These are phyloP conservation scores for Paxillus rubicundulus DNA, from an alignment of 768 basidiomycete species.

Conservation along the genomic window DNA sequence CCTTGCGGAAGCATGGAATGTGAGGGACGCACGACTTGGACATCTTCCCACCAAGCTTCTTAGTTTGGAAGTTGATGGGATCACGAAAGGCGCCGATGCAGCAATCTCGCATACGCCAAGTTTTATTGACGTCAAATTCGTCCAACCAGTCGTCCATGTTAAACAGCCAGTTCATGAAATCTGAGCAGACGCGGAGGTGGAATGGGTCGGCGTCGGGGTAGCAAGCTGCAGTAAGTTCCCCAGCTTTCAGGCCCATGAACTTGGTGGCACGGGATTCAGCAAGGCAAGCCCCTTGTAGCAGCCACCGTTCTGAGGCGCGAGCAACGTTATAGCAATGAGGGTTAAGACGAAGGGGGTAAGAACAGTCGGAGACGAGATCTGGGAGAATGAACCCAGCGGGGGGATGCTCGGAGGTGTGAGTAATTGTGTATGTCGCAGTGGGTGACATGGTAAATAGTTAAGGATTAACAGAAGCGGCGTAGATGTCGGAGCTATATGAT, in stretches of 20 bases:
- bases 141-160: slow-evolving; percentile 44
- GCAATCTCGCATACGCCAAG: slow-evolving; percentile 29
- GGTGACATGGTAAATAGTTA: slow-evolving; percentile 21
- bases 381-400: slow-evolving; percentile 35
- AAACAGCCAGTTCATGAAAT: slow-evolving; percentile 57
- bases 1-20: neutral
- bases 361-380: slow-evolving; percentile 40
- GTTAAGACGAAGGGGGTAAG: slow-evolving; percentile 36
- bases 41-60: slow-evolving; percentile 30
- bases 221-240: slow-evolving; percentile 63
- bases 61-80: slow-evolving; percentile 25
- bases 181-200: slow-evolving; percentile 61
- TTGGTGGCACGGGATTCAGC: slow-evolving; percentile 33
- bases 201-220: slow-evolving; percentile 56
- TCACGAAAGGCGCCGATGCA: slow-evolving; percentile 32
- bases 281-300: slow-evolving; percentile 25
- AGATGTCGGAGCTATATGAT: slow-evolving; percentile 12
- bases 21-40: slow-evolving; percentile 33
- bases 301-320: slow-evolving; percentile 38
- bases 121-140: slow-evolving; percentile 33
- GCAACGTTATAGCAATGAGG: slow-evolving; percentile 34
- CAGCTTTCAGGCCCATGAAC: slow-evolving; percentile 59
- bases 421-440: slow-evolving; percentile 19
- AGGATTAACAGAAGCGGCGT: neutral
- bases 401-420: slow-evolving; percentile 1